Conservation (phyloP, 1,284 basidiomycete species). For the Microbotryomycetes sp. region DNA sequence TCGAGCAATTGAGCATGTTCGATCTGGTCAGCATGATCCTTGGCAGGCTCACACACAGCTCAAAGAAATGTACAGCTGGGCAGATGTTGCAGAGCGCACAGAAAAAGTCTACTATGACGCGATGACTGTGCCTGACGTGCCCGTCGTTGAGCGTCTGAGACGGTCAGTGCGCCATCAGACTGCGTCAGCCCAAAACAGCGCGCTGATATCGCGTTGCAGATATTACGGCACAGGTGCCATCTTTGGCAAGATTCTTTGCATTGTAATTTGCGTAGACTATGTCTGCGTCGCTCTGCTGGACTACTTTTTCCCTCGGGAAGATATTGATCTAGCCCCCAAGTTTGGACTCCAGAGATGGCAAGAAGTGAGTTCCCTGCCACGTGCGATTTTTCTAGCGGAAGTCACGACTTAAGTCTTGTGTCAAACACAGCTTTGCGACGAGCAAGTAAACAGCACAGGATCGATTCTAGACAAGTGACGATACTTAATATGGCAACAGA, state of each 20-base stretch:
- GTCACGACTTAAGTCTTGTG: neutral
- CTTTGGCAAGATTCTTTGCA: conserved; percentile 47
- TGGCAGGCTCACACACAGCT: conserved; percentile 68
- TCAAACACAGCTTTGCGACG: conserved; percentile 24
- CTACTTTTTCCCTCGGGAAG: conserved; percentile 38
- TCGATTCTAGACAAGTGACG: neutral
- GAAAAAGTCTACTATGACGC: conserved; percentile 74
- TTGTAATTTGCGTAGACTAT: conserved; percentile 46
- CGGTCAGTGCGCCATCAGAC: conserved; percentile 49
- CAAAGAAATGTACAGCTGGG: conserved; percentile 81
- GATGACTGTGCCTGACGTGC: conserved; percentile 54
- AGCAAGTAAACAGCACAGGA: conserved; percentile 10
- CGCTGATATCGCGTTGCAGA: conserved; percentile 26
- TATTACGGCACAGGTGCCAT: conserved; percentile 44
- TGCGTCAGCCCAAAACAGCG: neutral
- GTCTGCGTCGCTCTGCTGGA: conserved; percentile 44
- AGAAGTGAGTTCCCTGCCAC: conserved; percentile 3
- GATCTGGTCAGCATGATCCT: conserved; percentile 66
- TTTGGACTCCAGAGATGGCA: conserved; percentile 25
- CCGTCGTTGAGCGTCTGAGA: conserved; percentile 62
- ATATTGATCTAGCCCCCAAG: conserved; percentile 42
- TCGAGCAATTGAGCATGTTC: conserved; percentile 68
- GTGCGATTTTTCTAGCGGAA: neutral
- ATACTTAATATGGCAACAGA: neutral
- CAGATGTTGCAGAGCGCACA: conserved; percentile 67